Percentiles rank a stretch among this genome's conserved stretches.
Conservation (phyloP, 2,329 filamentous ascomycete genomes). For the Colletotrichum sansevieriae region DNA sequence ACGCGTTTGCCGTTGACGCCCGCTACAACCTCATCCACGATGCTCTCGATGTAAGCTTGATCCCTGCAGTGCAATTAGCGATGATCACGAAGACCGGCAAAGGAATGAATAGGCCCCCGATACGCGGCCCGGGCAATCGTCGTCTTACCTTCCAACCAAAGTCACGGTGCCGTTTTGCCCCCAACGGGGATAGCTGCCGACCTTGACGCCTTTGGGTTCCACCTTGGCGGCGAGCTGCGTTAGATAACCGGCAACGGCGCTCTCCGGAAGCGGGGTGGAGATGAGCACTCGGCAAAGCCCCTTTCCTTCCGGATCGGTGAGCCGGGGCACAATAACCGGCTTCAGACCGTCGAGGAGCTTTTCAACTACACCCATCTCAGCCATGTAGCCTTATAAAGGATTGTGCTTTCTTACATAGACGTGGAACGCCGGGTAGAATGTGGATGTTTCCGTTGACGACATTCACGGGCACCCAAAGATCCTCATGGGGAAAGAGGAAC, state of each 20-base stretch:
- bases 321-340: conserved; percentile 75
- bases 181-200: conserved; percentile 96
- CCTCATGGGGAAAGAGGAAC: conserved; percentile 81
- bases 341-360: conserved; percentile 82
- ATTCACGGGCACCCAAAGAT: conserved; percentile 90
- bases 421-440: conserved; percentile 90
- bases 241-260: conserved; percentile 84
- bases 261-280: conserved; percentile 90
- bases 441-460: conserved; percentile 95
- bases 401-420: conserved; percentile 71
- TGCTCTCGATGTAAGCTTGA: conserved; percentile 79
- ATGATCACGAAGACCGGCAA: background rate
- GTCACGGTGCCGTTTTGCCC: conserved; percentile 94
- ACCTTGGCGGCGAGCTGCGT: conserved; percentile 82
- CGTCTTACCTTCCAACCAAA: conserved; percentile 74
- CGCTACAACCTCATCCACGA: conserved; percentile 82
- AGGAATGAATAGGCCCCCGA: conserved; percentile 12
- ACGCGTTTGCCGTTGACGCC: conserved; percentile 82
- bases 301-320: conserved; percentile 84
- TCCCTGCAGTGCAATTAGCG: conserved; percentile 65
- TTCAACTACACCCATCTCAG: conserved; percentile 66
- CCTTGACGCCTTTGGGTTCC: conserved; percentile 84
- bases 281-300: conserved; percentile 84
- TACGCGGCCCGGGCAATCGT: background rate
- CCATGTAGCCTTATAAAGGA: background rate